Evolutionary conservation across 83 land plant species (phyloP).

Genomic region (Diphasiastrum complanatum): DNA sequence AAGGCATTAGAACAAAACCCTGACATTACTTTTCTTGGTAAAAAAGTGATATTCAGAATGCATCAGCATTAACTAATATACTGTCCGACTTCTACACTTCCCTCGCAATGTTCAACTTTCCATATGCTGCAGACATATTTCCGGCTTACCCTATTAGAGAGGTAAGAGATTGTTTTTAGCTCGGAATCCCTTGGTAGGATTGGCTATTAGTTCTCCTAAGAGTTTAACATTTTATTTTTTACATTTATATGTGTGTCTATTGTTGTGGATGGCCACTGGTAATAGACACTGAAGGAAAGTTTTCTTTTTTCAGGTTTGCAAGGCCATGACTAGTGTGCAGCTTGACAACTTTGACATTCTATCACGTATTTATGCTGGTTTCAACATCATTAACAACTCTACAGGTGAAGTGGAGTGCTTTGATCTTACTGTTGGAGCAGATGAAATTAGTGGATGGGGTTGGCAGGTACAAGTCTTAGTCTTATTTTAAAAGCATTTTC

Average conservation of each 20-base stretch:
- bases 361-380: neutral
- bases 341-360: neutral
- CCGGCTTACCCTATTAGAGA: slow-evolving; percentile 84
- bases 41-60: slow-evolving; percentile 34
- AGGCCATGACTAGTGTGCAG: neutral
- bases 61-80: slow-evolving; percentile 62
- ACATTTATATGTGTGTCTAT: neutral
- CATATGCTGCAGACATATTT: slow-evolving; percentile 63
- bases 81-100: slow-evolving; percentile 64
- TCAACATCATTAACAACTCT: neutral
- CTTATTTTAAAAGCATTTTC: too few species aligned
- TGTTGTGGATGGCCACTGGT: neutral
- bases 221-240: too few species aligned
- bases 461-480: neutral
- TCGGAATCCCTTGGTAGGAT: neutral
- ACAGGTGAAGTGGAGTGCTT: neutral
- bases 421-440: neutral
- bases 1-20: too few species aligned
- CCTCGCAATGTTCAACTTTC: slow-evolving; percentile 87
- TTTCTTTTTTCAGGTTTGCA: neutral
- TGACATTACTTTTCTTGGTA: neutral
- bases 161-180: slow-evolving; percentile 30
- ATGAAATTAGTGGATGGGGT: neutral
- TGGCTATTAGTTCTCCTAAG: too few species aligned
- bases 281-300: neutral